These are phyloP conservation scores for Platismatia glauca DNA, from an alignment of 495 filamentous ascomycete species.

Conservation along the genomic window DNA sequence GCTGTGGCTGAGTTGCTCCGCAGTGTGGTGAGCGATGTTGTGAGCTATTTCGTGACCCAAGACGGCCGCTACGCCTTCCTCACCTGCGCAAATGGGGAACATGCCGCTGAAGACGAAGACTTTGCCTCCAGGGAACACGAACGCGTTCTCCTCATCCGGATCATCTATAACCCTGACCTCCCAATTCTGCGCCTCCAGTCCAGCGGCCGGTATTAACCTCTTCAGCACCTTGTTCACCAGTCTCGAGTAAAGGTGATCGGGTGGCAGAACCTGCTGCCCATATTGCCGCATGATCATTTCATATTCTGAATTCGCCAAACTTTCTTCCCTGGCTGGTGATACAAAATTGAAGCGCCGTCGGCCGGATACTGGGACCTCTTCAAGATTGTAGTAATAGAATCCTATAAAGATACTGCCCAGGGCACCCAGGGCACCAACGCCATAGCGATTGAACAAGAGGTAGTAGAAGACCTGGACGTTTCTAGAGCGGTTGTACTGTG, in stretches of 20 bases:
- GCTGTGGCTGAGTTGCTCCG: slow-evolving; percentile 60
- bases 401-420: slow-evolving; percentile 31
- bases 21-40: slow-evolving; percentile 70
- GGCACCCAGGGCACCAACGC: slow-evolving; percentile 20
- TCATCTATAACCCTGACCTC: slow-evolving; percentile 79
- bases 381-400: slow-evolving; percentile 66
- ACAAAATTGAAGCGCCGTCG: slow-evolving; percentile 77
- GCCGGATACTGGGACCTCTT: slow-evolving; percentile 69
- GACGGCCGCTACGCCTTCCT: slow-evolving; percentile 74
- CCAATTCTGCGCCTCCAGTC: slow-evolving; percentile 59
- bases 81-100: slow-evolving; percentile 57
- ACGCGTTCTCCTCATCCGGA: slow-evolving; percentile 59
- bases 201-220: slow-evolving; percentile 59
- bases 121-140: slow-evolving; percentile 87
- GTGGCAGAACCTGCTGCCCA: slow-evolving; percentile 40
- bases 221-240: slow-evolving; percentile 61
- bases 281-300: slow-evolving; percentile 41
- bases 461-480: slow-evolving; percentile 5
- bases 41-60: slow-evolving; percentile 95
- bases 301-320: slow-evolving; percentile 46
- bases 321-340: slow-evolving; percentile 44
- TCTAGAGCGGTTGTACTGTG: slow-evolving; percentile 20
- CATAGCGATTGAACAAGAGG: slow-evolving; percentile 22
- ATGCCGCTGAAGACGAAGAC: slow-evolving; percentile 90
- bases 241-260: slow-evolving; percentile 40